A percentile compares a stretch with the other conserved stretches of the same genome.
phyloP scores from a whole-genome alignment of 805 yeast species.

The Debaryomyces tyrocola region DNA sequence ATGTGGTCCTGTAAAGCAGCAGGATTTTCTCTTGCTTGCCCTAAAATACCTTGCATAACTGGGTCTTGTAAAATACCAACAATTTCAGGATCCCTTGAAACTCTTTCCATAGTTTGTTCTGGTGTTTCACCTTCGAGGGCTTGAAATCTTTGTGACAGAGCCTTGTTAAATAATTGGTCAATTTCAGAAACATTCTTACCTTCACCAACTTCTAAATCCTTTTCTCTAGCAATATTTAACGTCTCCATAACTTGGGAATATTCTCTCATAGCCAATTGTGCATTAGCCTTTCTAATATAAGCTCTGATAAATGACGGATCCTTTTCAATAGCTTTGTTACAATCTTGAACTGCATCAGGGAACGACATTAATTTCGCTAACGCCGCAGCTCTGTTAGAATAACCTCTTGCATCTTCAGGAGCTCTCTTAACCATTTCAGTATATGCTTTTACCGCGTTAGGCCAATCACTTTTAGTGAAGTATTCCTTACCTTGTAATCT shows the following conservation, averaged over 20 bases:
- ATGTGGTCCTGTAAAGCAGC: slow-evolving; percentile 97
- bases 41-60: slow-evolving; percentile 91
- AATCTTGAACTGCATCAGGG: slow-evolving; percentile 94
- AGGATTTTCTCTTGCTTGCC: slow-evolving; percentile 92
- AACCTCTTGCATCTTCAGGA: slow-evolving; percentile 96
- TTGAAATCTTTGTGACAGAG: slow-evolving; percentile 75
- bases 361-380: slow-evolving; percentile 91
- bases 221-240: slow-evolving; percentile 70
- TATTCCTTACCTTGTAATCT: slow-evolving; percentile 87
- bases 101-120: slow-evolving; percentile 91
- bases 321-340: slow-evolving; percentile 82
- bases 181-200: slow-evolving; percentile 71
- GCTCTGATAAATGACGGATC: slow-evolving; percentile 94
- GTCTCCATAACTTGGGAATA: slow-evolving; percentile 81
- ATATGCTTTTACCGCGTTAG: slow-evolving; percentile 90
- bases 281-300: slow-evolving; percentile 93
- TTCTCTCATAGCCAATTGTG: slow-evolving; percentile 88
- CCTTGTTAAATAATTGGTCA: slow-evolving; percentile 77
- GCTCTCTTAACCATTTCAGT: slow-evolving; percentile 95
- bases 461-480: slow-evolving; percentile 94
- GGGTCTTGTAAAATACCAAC: slow-evolving; percentile 88
- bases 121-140: slow-evolving; percentile 86
- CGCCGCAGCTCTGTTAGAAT: slow-evolving; percentile 97
- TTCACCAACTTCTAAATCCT: slow-evolving; percentile 60
- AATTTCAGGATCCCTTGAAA: slow-evolving; percentile 91